Base-by-base conservation (phyloP, 2,329 filamentous ascomycete species). In the Colletotrichum orchidophilum region DNA sequence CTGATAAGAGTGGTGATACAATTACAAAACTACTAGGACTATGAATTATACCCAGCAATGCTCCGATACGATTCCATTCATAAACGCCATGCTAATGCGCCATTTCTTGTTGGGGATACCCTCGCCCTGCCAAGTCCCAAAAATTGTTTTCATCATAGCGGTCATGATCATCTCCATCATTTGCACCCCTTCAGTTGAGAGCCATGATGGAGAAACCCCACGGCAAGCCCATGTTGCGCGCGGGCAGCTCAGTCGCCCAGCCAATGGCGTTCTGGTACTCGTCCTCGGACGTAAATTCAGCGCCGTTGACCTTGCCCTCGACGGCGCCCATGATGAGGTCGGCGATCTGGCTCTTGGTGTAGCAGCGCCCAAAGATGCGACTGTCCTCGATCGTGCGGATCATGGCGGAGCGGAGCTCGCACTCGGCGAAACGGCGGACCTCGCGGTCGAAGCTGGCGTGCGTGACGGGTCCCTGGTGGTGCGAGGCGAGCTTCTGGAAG, bases 171-270 rank as follows among this genome's bases (percentile, higher is more conserved):
- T 12, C 13, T n/a, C 11, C 42, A 7, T 26, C 57, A 15, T 24
- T 21, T 6, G n/a, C n/a, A 8, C 50, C 26, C 21, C 26, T 63
- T 75, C 60, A 82, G 73, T 82, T 82, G 60, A 83, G 33, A 1
- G 78, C 75, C 77, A 83, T 78, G 63, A 83, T 81, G 12, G 76
- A 78, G 65, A 83, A 81, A 0, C 80, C 81, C 75, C 80, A 78
- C 1, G 80, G 80, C 66, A 81, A 53, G 1, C 81, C 81, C 75
- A 82, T 81, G 46, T 80, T 80, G 69, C 79, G 76, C 55, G 78
- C 77, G 13, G 76, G 76, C 39, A 79, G 74, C 70, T 79, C 76
- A 33, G 76, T 77, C 5, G 76, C 76, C 63, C 76, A 77, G 54
- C 76, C 75, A 26, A 78, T 77, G 24, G 72, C 74, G 39, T 75